Evolutionary conservation across 352 stramenopile species (phyloP), one percentile per base, ranked within the genome.

Genomic region (Pythium sp.): DNA sequence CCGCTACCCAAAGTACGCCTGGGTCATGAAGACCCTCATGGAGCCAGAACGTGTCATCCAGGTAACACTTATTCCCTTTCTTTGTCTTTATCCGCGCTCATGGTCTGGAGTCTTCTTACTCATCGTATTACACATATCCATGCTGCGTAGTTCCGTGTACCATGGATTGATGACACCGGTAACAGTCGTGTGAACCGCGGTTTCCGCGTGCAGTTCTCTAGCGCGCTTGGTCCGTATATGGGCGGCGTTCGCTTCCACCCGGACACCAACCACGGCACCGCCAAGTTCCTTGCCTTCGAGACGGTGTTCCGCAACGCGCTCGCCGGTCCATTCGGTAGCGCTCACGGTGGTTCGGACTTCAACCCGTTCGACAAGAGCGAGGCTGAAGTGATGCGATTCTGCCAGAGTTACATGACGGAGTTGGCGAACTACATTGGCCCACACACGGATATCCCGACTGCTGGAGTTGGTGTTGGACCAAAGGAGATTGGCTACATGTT

Each of bases 351-450:
- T 60, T 96, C 93, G 38, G 97, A 99, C 75, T 99, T 99, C 70
- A 98, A 99, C 78, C 97, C 97, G 8, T 83, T 97, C 66, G 93
- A 98, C 79, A 99, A 99, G 81, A 98, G 84, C 61, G 97, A 99
- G 76, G 87, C 91, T 28, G 97, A 99, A 73, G 96, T 99, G 70
- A 98, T 99, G 84, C 87, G 96, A 57, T 99, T 99, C 77, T 99
- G 97, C 72, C 96, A 99, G 81, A 96, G 84, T 51, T 99, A 98
- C 81, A 99, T 99, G 95, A 99, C 95, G 2, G 97, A 99, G 75
- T 79, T 99, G 58, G 88, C 91, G 68, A 99, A 99, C 74, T 99
- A 99, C 84, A 98, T 99, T 73, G 97, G 97, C 8, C 95, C 96
- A 12, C 93, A 98, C 79, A 87, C 96, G 64, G 97, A 99, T 76